A percentile compares a stretch with the other conserved stretches of the same genome.
phyloP scores from a whole-genome alignment of 2,329 filamentous ascomycete species.

The Talaromyces sp. region DNA sequence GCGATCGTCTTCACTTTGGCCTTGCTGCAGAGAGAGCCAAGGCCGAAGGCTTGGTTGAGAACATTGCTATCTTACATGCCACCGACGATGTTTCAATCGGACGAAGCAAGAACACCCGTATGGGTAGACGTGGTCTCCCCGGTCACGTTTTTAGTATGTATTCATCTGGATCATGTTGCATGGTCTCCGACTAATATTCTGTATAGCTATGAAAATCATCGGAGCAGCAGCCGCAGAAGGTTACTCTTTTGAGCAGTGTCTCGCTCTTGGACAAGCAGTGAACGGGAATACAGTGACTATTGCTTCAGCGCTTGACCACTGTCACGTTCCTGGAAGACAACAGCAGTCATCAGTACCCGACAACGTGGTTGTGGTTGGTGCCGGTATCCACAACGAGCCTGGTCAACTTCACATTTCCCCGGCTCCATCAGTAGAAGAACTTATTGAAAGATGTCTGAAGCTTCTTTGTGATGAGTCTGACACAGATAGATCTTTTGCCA shows the following conservation, averaged over 20 bases:
- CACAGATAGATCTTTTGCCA: constrained; percentile 4
- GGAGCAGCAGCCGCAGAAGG: constrained; percentile 4
- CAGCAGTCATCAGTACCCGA: constrained; percentile 5
- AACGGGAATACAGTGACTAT: constrained; percentile 8
- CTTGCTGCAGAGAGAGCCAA: constrained; percentile 7
- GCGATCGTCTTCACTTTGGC: constrained; percentile 9
- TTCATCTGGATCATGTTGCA: background rate
- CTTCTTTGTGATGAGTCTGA: constrained; percentile 3
- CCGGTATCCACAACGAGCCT: constrained; percentile 9
- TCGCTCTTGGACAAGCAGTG: constrained; percentile 6
- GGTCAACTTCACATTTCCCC: constrained; percentile 7
- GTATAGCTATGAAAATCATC: constrained; percentile 8
- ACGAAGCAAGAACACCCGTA: constrained; percentile 12
- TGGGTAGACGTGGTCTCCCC: constrained; percentile 10
- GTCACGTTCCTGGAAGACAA: constrained; percentile 6
- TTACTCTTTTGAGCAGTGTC: constrained; percentile 4
- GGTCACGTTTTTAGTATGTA: constrained; percentile 8
- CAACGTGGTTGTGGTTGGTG: constrained; percentile 5
- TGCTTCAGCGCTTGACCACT: constrained; percentile 9
- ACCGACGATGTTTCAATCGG: constrained; percentile 12
- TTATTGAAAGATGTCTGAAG: constrained; percentile 4
- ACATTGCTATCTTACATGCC: constrained; percentile 3
- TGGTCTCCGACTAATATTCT: background rate
- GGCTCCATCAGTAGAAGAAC: constrained; percentile 6
- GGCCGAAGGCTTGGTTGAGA: constrained; percentile 10